Percentiles rank a stretch among this genome's conserved stretches.
Evolutionary conservation across 2,329 filamentous ascomycete genomes (phyloP).

Genomic region (Pestalotiopsis sp.): DNA sequence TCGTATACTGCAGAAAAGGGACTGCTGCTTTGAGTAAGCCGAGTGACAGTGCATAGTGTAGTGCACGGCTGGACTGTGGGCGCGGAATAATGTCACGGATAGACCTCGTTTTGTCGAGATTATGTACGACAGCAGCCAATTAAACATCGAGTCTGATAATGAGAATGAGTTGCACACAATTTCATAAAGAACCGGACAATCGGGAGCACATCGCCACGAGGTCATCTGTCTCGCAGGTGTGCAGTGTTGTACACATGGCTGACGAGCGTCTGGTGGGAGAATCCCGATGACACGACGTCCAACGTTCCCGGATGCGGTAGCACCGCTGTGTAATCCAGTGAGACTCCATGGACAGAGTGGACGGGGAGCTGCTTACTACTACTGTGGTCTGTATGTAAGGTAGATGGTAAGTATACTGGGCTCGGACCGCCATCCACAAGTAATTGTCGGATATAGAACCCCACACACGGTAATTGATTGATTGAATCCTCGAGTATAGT

Average conservation of each 20-base stretch:
- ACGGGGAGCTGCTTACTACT: too few species aligned
- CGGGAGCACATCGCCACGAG: not conserved
- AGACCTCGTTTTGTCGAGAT: too few species aligned
- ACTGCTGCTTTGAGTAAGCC: too few species aligned
- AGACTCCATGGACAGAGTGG: too few species aligned
- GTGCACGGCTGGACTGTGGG: too few species aligned
- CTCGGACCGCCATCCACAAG: not conserved
- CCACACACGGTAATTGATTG: not conserved
- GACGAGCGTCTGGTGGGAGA: not conserved
- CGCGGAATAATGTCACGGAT: too few species aligned
- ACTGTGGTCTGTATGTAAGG: too few species aligned
- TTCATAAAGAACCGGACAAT: not conserved
- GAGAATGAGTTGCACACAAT: not conserved
- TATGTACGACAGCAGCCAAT: too few species aligned
- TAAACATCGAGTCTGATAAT: too few species aligned
- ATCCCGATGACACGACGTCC: not conserved
- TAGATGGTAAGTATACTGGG: not conserved
- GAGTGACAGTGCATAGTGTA: too few species aligned
- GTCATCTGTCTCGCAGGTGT: not conserved
- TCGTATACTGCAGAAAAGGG: too few species aligned
- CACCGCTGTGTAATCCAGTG: not conserved
- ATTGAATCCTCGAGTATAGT: not conserved
- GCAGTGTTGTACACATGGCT: not conserved
- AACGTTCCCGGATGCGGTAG: not conserved
- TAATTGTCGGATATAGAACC: not conserved